A percentile compares a stretch with the other conserved stretches of the same genome.
Conservation (phyloP, 78 protist genomes). For the Planoprotostelium fungivorum region DNA sequence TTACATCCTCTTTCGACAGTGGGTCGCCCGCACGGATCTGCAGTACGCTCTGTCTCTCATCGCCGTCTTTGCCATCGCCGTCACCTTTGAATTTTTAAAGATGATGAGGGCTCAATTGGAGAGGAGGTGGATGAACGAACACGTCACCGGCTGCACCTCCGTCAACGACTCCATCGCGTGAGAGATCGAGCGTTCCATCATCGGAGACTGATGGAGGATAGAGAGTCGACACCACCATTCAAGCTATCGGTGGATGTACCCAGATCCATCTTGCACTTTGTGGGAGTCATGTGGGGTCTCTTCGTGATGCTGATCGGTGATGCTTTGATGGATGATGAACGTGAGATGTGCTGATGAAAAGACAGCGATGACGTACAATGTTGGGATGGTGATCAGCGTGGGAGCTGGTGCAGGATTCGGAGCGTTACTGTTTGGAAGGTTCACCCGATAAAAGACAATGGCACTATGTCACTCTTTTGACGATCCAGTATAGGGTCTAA, state of each 20-base stretch:
- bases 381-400: not conserved
- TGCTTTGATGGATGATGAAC: too few species aligned
- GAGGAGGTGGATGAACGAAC: constrained; percentile 19
- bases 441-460: too few species aligned
- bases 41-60: constrained; percentile 42
- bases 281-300: not conserved
- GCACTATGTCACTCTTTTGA: too few species aligned
- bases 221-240: not conserved
- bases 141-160: too few species aligned
- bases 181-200: too few species aligned
- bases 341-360: too few species aligned
- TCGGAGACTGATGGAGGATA: too few species aligned
- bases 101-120: constrained; percentile 17
- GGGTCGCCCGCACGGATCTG: constrained; percentile 36
- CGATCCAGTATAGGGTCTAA: too few species aligned
- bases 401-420: not conserved
- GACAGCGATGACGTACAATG: not conserved
- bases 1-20: constrained; percentile 21
- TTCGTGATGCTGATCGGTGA: not conserved
- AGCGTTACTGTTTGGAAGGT: not conserved
- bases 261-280: not conserved
- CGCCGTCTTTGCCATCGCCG: constrained; percentile 26
- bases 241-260: not conserved
- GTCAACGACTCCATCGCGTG: too few species aligned
- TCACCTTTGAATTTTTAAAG: constrained; percentile 18